Evolutionary conservation across 176 grass and related monocot genomes (phyloP).

Genomic region (Pharus latifolius): DNA sequence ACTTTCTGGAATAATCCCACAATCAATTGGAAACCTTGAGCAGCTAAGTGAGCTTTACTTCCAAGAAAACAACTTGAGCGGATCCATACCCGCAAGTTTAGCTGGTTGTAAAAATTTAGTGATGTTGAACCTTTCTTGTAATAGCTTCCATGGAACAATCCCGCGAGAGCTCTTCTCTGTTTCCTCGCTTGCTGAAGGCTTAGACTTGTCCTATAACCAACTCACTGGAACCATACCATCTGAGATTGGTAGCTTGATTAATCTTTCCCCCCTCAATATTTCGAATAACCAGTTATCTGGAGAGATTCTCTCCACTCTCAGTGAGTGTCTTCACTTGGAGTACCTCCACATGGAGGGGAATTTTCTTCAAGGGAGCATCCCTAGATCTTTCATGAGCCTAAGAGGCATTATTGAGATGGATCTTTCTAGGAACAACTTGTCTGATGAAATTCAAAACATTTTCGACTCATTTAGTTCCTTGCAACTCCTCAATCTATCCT

Average conservation of each 20-base stretch:
- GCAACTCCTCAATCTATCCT: slow-evolving; percentile 14
- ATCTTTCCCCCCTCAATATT: background rate
- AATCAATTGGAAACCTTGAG: background rate
- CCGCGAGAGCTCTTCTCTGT: background rate
- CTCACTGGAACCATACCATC: slow-evolving; percentile 9
- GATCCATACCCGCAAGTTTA: background rate
- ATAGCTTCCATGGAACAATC: slow-evolving; percentile 11
- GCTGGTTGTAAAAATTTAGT: background rate
- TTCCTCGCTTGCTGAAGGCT: background rate
- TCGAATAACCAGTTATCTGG: background rate
- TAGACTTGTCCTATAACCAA: background rate
- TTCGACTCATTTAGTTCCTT: background rate
- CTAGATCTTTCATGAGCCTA: background rate
- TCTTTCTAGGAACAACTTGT: slow-evolving; percentile 21
- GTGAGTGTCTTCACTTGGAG: background rate
- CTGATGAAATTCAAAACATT: slow-evolving; percentile 8
- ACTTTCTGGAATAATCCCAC: slow-evolving; percentile 13
- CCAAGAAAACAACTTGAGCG: background rate
- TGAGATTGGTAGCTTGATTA: background rate
- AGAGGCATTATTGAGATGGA: background rate
- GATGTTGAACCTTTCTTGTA: slow-evolving; percentile 10
- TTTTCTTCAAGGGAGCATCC: slow-evolving; percentile 5
- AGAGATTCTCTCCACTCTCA: slow-evolving; percentile 14
- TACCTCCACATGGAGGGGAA: slow-evolving; percentile 7
- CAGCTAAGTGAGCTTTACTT: background rate